These are phyloP conservation scores for Climacium dendroides DNA, from an alignment of 225 moss, liverwort and hornwort genomes.

Conservation along the genomic window DNA sequence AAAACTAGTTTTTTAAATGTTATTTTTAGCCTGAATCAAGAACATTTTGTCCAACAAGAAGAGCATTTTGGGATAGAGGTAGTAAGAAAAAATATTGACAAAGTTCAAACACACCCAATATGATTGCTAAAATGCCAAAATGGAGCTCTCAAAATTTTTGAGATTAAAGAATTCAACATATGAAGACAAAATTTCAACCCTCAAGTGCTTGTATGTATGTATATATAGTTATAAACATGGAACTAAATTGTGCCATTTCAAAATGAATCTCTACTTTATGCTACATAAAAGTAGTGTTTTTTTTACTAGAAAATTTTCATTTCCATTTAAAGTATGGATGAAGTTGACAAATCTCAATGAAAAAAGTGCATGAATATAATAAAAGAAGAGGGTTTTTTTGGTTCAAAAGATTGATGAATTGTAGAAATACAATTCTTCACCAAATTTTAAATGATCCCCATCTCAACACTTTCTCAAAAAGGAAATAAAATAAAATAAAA, in stretches of 20 bases:
- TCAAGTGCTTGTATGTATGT: background rate
- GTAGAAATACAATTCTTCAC: background rate
- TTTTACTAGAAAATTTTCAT: background rate
- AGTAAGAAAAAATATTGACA: background rate
- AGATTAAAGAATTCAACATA: background rate
- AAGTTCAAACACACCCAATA: background rate
- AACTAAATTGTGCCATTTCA: background rate
- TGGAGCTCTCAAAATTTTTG: accelerated
- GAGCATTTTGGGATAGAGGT: too few relatives aligned
- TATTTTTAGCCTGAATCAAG: too few relatives aligned
- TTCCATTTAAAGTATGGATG: background rate
- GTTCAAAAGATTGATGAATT: background rate
- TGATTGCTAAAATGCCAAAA: background rate
- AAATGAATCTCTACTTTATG: background rate
- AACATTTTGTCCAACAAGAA: too few relatives aligned
- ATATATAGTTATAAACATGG: background rate
- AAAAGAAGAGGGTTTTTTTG: too few relatives aligned
- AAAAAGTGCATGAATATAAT: background rate
- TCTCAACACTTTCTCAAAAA: background rate
- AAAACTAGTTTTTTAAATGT: too few relatives aligned
- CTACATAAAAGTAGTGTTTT: background rate
- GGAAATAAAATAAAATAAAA: background rate
- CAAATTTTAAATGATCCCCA: too few relatives aligned
- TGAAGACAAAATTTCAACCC: background rate
- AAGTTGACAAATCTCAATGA: too few relatives aligned